Evolutionary conservation across 2,329 filamentous ascomycete genomes (phyloP), one percentile per base, ranked within the genome.

Genomic region (Geoglossum cookeanum): DNA sequence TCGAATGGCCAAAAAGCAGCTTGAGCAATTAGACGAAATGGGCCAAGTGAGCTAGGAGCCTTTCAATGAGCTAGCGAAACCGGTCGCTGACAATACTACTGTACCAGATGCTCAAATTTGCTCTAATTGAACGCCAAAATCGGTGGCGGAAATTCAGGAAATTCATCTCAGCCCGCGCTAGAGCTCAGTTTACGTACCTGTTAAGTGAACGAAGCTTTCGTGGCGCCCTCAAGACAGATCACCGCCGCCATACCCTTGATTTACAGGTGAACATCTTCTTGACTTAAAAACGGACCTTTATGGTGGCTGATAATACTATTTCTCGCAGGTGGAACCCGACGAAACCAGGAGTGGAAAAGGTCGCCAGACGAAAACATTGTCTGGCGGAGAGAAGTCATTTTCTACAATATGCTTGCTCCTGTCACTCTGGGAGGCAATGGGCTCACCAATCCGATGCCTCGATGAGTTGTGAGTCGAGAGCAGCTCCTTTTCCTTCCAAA

Each of bases 371-470:
- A 94, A 88, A 71, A 97, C 91, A 0, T 75, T 98, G 1, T 96
- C 90, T 7, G 92, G 92, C 56, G 92, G 92, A 33, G 92, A 98
- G 68, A 98, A 98, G 69, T 97, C 91, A 0, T 98, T 97, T 68
- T 94, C 90, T 3, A 95, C 91, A 3, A 94, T 97, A 59, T 98
- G 92, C 70, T 78, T 98, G 63, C 74, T 98, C 57, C 76, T 98
- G 35, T 81, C 89, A 1, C 84, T 98, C 17, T 98, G 92, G 92
- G 92, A 98, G 67, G 91, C 92, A 33, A 98, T 98, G 84, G 91
- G 92, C 9, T 94, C 89, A 17, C 91, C 90, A 0, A 84, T 98
- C 60, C 81, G 92, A 57, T 98, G 92, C 66, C 75, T 98, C 57
- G 92, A 98, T 70, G 92, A 98, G 70, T 98, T 97, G 75, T 78